Evolutionary conservation across 1,284 basidiomycete genomes (phyloP).

Genomic region (Ustanciosporium gigantosporum): DNA sequence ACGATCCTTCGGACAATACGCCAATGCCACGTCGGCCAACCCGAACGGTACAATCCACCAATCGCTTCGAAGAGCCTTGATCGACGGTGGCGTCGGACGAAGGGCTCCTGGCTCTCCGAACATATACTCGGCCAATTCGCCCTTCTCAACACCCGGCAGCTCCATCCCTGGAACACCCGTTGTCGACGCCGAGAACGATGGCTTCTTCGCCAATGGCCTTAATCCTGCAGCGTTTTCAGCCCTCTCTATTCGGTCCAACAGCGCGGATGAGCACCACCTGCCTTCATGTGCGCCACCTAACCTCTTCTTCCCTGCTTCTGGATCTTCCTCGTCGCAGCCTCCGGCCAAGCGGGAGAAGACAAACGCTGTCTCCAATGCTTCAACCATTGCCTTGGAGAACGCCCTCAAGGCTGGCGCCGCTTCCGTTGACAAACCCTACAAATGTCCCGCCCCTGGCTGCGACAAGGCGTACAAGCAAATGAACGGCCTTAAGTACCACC

Average conservation of each 20-base stretch:
- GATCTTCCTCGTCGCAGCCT: conserved; percentile 33
- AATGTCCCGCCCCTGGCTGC: conserved; percentile 94
- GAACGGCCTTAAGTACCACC: conserved; percentile 94
- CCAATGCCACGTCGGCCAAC: conserved; percentile 22
- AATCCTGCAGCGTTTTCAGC: conserved; percentile 55
- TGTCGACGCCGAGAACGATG: conserved; percentile 47
- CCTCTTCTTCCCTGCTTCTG: conserved; percentile 60
- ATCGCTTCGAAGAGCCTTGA: conserved; percentile 56
- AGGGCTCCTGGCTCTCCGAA: conserved; percentile 40
- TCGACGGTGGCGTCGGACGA: conserved; percentile 56
- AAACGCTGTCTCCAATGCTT: conserved; percentile 19
- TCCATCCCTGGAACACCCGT: conserved; percentile 56
- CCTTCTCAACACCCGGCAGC: conserved; percentile 57
- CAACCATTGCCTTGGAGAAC: conserved; percentile 25
- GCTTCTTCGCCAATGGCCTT: conserved; percentile 47
- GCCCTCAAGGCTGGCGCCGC: conserved; percentile 21
- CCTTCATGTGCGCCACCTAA: conserved; percentile 61
- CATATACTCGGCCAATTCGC: conserved; percentile 56
- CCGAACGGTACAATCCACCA: conserved; percentile 40
- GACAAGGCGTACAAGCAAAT: conserved; percentile 99
- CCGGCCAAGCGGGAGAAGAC: conserved; percentile 55
- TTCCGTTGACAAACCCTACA: conserved; percentile 77
- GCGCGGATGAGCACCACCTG: conserved; percentile 49
- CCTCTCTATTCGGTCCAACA: conserved; percentile 48
- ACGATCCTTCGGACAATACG: conserved; percentile 55